Percentiles rank a stretch among this genome's conserved stretches.
Evolutionary conservation across 352 stramenopile genomes (phyloP).

Genomic region (Blastocystis hominis): DNA sequence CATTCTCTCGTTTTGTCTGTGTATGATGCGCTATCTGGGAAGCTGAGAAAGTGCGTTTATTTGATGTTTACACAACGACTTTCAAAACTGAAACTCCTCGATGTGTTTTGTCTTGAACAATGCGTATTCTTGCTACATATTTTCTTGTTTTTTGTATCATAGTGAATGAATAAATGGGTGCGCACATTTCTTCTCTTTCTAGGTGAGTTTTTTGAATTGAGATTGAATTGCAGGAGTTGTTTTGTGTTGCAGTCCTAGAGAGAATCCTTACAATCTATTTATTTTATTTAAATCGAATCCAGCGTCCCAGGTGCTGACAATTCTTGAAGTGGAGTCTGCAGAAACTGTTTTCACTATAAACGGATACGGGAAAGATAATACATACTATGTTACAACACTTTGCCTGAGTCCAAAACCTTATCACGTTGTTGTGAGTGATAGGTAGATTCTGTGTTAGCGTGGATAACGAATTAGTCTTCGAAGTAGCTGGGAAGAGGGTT

Average conservation of each 20-base stretch:
- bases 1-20: not conserved
- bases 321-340: not conserved
- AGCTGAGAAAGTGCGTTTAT: not conserved
- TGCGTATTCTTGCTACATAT: not conserved
- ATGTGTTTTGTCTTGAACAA: slow-evolving; percentile 15
- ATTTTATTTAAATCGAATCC: not conserved
- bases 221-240: not conserved
- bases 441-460: not conserved
- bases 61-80: not conserved
- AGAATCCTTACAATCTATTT: not conserved
- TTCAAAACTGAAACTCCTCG: not conserved
- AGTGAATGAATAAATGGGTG: not conserved
- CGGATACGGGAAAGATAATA: slow-evolving; percentile 37
- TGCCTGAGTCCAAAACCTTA: slow-evolving; percentile 1
- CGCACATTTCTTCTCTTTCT: not conserved
- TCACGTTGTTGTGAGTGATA: slow-evolving; percentile 7
- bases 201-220: not conserved
- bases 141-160: not conserved
- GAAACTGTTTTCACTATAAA: not conserved
- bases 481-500: not conserved
- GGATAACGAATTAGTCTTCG: not conserved
- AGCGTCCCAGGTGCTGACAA: not conserved
- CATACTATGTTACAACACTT: not conserved
- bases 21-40: not conserved
- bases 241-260: not conserved